Evolutionary conservation across 192 early-diverging fungal genomes (phyloP).

Genomic region (Umbelopsis vinacea): DNA sequence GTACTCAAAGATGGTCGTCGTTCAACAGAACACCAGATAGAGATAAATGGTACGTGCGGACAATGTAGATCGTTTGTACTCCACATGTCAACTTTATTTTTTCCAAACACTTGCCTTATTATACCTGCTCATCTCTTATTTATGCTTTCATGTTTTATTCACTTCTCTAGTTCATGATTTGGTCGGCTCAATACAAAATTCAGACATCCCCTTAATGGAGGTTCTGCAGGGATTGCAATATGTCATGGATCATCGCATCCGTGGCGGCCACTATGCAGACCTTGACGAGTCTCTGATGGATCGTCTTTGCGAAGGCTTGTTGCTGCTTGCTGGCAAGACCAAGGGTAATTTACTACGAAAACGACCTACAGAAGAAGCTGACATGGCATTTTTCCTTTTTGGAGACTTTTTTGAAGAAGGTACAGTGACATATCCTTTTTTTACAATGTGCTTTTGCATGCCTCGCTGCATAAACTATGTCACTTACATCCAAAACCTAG

Average conservation of each 20-base stretch:
- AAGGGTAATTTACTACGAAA: slow-evolving; percentile 66
- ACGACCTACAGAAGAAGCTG: slow-evolving; percentile 73
- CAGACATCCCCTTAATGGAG: slow-evolving; percentile 75
- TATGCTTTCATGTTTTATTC: neutral
- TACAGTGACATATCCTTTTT: neutral
- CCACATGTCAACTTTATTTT: neutral
- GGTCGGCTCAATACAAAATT: slow-evolving; percentile 70
- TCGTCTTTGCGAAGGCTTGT: slow-evolving; percentile 81
- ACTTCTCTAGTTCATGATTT: slow-evolving; percentile 71
- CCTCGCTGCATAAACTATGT: neutral
- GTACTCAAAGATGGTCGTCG: slow-evolving; percentile 55
- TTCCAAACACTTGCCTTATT: too few species aligned
- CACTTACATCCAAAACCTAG: slow-evolving; percentile 33
- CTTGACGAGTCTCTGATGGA: slow-evolving; percentile 86
- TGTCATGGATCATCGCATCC: slow-evolving; percentile 92
- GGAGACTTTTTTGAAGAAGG: slow-evolving; percentile 93
- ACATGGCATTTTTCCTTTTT: slow-evolving; percentile 89
- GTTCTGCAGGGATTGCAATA: slow-evolving; percentile 90
- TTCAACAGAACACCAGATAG: slow-evolving; percentile 70
- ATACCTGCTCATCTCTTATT: neutral
- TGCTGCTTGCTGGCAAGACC: slow-evolving; percentile 75
- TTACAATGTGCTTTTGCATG: neutral
- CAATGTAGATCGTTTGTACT: neutral
- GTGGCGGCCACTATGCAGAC: slow-evolving; percentile 80
- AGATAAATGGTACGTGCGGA: slow-evolving; percentile 50